Evolutionary conservation across 2,329 filamentous ascomycete genomes (phyloP).

Genomic region (Pezicula rhizophila): DNA sequence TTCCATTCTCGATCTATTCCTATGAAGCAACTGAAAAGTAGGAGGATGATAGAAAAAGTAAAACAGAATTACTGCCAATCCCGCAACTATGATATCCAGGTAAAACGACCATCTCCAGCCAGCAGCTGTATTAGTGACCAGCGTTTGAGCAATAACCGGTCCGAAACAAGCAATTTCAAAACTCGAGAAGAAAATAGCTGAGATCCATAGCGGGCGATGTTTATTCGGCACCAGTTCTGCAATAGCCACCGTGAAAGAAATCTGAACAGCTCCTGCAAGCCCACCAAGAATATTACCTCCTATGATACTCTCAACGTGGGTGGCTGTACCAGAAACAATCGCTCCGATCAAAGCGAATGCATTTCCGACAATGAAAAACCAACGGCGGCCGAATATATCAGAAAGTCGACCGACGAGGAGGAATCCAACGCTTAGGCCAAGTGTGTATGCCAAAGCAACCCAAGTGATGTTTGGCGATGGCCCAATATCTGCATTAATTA

Average conservation of each 20-base stretch:
- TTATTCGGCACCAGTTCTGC: slow-evolving; percentile 39
- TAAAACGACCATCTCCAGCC: slow-evolving; percentile 28
- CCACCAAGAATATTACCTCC: slow-evolving; percentile 32
- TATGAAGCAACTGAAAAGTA: slow-evolving; percentile 20
- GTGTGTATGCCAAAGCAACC: slow-evolving; percentile 26
- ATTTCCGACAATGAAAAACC: slow-evolving; percentile 30
- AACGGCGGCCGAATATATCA: slow-evolving; percentile 38
- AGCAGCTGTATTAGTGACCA: slow-evolving; percentile 20
- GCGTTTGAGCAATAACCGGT: slow-evolving; percentile 22
- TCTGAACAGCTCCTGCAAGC: slow-evolving; percentile 29
- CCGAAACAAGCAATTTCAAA: slow-evolving; percentile 26
- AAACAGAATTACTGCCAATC: slow-evolving; percentile 22
- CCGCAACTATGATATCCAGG: slow-evolving; percentile 25
- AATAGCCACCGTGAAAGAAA: slow-evolving; percentile 36
- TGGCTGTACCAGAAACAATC: slow-evolving; percentile 31
- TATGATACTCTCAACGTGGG: slow-evolving; percentile 31
- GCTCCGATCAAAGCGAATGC: slow-evolving; percentile 30
- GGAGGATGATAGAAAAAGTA: slow-evolving; percentile 31
- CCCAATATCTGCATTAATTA: slow-evolving; percentile 17
- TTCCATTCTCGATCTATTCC: slow-evolving; percentile 4
- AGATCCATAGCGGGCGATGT: slow-evolving; percentile 29
- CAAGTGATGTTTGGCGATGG: slow-evolving; percentile 16
- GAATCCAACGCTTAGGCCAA: slow-evolving; percentile 34
- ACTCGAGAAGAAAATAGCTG: slow-evolving; percentile 31
- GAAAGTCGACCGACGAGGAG: slow-evolving; percentile 36